These are phyloP conservation scores for Tillandsia fasciculata DNA, from an alignment of 176 grass and related monocot species.

Conservation along the genomic window DNA sequence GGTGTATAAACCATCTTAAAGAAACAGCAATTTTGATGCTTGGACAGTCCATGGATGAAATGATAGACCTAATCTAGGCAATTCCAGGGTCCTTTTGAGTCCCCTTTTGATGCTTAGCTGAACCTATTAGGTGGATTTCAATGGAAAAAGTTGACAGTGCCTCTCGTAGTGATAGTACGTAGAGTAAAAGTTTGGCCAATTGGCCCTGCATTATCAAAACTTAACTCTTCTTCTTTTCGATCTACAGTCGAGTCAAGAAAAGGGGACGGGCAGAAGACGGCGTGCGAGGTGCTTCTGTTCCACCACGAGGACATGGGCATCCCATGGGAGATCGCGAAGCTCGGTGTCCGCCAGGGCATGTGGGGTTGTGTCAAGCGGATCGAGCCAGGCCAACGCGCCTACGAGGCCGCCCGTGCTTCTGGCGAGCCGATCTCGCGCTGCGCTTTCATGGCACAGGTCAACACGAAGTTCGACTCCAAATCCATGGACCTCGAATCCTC, in stretches of 20 bases:
- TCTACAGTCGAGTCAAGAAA: constrained; percentile 69
- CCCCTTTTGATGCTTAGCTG: no score
- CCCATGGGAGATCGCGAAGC: constrained; percentile 68
- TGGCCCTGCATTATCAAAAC: no score
- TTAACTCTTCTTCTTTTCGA: constrained; percentile 5
- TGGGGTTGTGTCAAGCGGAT: constrained; percentile 75
- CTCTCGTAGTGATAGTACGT: no score
- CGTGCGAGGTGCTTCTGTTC: constrained; percentile 88
- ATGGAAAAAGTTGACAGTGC: neutral
- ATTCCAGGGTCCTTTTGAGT: no score
- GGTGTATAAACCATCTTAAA: no score
- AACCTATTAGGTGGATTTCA: neutral
- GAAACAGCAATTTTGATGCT: no score
- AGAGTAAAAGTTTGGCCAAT: no score
- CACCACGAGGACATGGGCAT: constrained; percentile 97
- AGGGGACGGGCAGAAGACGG: constrained; percentile 61
- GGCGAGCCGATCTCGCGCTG: constrained; percentile 46
- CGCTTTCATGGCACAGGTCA: constrained; percentile 46
- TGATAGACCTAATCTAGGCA: no score
- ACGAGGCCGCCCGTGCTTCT: constrained; percentile 36
- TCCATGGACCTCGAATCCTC: constrained; percentile 18
- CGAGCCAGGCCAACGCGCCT: constrained; percentile 75
- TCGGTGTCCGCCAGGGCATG: constrained; percentile 86
- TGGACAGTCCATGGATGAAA: no score
- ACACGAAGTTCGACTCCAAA: constrained; percentile 53